A percentile compares a stretch with the other conserved stretches of the same genome.
Evolutionary conservation across 768 basidiomycete genomes (phyloP).

Genomic region (Mycena pura): DNA sequence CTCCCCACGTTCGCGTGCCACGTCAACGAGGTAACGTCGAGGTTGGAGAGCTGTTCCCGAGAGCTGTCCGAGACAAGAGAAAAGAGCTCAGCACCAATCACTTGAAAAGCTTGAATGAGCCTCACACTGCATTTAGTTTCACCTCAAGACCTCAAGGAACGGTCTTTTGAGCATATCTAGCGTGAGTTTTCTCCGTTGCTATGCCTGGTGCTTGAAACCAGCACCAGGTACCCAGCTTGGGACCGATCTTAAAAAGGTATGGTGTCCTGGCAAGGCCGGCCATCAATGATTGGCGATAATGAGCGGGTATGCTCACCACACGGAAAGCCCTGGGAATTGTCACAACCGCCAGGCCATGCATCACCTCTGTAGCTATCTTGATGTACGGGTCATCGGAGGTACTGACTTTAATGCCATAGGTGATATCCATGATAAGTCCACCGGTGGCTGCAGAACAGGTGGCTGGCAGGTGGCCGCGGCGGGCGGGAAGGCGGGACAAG

Average conservation of each 20-base stretch:
- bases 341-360: constrained; percentile 26
- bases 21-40: constrained; percentile 40
- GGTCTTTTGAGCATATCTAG: constrained; percentile 47
- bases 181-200: constrained; percentile 38
- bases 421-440: constrained; percentile 32
- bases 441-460: too few species aligned
- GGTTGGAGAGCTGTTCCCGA: constrained; percentile 1
- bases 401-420: constrained; percentile 37
- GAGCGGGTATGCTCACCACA: too few species aligned
- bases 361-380: constrained; percentile 27
- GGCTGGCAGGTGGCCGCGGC: too few species aligned
- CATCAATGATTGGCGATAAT: too few species aligned
- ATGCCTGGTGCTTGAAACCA: constrained; percentile 48
- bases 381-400: constrained; percentile 35
- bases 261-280: background rate
- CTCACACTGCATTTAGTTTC: constrained; percentile 42
- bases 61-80: too few species aligned
- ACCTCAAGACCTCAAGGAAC: constrained; percentile 43
- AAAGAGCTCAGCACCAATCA: too few species aligned
- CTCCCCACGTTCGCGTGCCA: constrained; percentile 35
- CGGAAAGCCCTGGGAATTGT: constrained; percentile 25
- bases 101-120: too few species aligned
- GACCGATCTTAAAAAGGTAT: constrained; percentile 30
- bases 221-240: constrained; percentile 53
- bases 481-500: too few species aligned